A percentile compares a stretch with the other conserved stretches of the same genome.
phyloP scores from a whole-genome alignment of 148 eudicot genomes.

The Persicaria tinctoria region DNA sequence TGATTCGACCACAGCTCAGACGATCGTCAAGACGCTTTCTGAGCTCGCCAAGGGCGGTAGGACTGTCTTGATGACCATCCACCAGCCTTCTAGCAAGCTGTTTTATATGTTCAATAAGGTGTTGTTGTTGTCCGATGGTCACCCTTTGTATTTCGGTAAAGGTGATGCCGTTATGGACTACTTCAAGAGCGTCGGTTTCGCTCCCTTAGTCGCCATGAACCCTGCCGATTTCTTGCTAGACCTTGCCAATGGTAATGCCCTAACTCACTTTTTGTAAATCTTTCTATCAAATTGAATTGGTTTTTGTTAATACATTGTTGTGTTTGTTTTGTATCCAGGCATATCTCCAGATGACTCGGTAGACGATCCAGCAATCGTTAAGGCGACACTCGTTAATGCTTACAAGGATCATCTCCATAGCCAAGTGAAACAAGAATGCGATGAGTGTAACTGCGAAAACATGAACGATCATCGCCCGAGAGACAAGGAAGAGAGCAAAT shows the following conservation, averaged over 20 bases:
- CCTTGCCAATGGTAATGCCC: conserved; percentile 58
- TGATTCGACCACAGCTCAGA: conserved; percentile 70
- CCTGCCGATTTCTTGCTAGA: conserved; percentile 84
- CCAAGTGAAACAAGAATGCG: conserved; percentile 33
- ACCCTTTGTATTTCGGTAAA: conserved; percentile 53
- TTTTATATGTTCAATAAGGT: conserved; percentile 80
- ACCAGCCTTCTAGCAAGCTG: conserved; percentile 79
- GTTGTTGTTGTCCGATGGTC: conserved; percentile 62
- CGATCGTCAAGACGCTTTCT: conserved; percentile 50
- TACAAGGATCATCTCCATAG: conserved; percentile 34
- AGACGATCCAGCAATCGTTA: conserved; percentile 33
- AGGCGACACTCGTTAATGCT: conserved; percentile 36
- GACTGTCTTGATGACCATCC: conserved; percentile 63
- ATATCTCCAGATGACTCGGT: conserved; percentile 35
- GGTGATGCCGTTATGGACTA: conserved; percentile 56
- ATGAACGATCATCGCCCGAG: neutral
- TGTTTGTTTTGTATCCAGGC: conserved; percentile 23
- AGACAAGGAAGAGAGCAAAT: conserved; percentile 11
- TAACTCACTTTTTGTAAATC: neutral
- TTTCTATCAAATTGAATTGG: neutral
- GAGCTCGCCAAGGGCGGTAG: conserved; percentile 57
- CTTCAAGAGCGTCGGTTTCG: conserved; percentile 45
- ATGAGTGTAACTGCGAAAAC: conserved; percentile 9
- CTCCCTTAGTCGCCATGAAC: conserved; percentile 63
- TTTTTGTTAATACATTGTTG: neutral